Conservation (phyloP, 208 protist genomes). For the Endotrypanum monterogeii region DNA sequence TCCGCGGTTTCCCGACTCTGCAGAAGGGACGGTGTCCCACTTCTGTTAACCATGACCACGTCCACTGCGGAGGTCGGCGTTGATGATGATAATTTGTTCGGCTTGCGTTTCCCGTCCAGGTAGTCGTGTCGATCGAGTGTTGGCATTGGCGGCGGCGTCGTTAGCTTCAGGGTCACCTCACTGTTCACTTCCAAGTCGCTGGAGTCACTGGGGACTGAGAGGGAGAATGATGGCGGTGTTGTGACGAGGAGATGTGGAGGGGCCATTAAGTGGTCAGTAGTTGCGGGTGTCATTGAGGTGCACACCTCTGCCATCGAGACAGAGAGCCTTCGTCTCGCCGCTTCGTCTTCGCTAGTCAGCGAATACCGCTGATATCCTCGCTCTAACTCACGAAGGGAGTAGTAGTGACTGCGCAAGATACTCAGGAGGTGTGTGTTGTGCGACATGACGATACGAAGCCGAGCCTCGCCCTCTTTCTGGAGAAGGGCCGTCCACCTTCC, state of each 20-base stretch:
- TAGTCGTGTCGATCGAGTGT: neutral
- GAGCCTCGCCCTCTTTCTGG: conserved; percentile 4
- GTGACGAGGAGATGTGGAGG: neutral
- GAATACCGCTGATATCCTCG: neutral
- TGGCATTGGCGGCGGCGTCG: neutral
- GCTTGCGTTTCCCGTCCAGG: neutral
- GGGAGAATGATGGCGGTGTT: neutral
- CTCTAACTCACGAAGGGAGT: neutral
- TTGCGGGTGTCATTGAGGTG: too few relatives aligned
- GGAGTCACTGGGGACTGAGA: neutral
- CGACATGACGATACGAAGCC: conserved; percentile 4
- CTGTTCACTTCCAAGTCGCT: neutral
- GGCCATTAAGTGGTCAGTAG: neutral
- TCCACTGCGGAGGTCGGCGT: neutral
- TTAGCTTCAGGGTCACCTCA: neutral
- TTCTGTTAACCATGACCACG: neutral
- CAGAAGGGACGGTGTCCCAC: neutral
- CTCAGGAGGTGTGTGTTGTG: neutral
- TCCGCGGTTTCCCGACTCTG: neutral
- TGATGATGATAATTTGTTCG: neutral
- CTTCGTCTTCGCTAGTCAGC: neutral
- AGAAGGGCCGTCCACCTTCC: neutral
- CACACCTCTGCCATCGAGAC: neutral
- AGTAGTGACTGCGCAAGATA: conserved; percentile 6
- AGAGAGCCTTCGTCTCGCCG: neutral